Evolutionary conservation across 306 rosid genomes (phyloP), one percentile per base, ranked within the genome.

Genomic region (Cucurbita pepo): DNA sequence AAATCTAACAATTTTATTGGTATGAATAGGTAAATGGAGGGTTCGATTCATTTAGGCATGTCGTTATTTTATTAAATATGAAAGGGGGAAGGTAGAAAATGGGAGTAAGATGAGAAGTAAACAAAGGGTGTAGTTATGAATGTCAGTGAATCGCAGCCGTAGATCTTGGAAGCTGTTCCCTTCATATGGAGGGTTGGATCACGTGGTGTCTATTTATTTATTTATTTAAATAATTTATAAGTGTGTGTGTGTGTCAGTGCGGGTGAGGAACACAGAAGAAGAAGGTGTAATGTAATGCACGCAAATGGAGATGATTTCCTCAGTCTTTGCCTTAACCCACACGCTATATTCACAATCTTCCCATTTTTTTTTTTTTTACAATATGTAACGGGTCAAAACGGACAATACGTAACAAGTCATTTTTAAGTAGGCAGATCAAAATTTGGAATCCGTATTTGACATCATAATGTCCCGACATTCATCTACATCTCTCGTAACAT

Each of bases 141-240:
- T 52, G 56, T 51, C 74, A 70, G 74, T 70, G 47, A 70, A 70
- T 51, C 74, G 36, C 19, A 18, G 57, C 74, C 74, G 60, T 50
- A 70, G 47, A 51, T 70, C 74, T 48, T 52, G 22, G 15, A 22
- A 34, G 44, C 56, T 45, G 58, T 15, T 45, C 12, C 44, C 58
- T 15, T 51, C 74, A 59, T 70, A 60, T 70, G 74, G 74, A 14
- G 15, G 16, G 37, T 58, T 30, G 37, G 60, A 25, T 70, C 74
- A 51, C 60, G 74, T 70, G 74, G 15, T 9, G 61, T 56, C 6
- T 56, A 10, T 56, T 56, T 56, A 3, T 8, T 18, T 56, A 10
- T 56, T 56, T 56, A 8, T 8, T 19, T 15, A 45, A 4, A 14
- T 51, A 6, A 18, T 15, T 18, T 10, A 21, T 4, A 19, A 21